Evolutionary conservation across 1,139 yeast genomes (phyloP).

Genomic region (Candida smagusa): DNA sequence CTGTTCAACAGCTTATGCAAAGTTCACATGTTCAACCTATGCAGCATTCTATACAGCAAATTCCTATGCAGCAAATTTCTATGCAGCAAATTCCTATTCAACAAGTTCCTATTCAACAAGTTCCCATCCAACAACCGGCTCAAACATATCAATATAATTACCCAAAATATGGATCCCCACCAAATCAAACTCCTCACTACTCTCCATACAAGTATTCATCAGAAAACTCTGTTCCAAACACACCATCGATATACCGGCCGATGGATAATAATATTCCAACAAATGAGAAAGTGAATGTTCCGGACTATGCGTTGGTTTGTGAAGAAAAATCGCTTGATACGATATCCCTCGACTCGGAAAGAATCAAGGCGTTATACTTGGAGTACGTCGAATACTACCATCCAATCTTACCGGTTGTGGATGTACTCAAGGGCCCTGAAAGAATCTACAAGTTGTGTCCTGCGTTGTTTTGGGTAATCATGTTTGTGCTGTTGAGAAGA

Average conservation of each 20-base stretch:
- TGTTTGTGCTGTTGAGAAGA: constrained; percentile 76
- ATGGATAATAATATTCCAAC: constrained; percentile 6
- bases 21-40: not conserved
- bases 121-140: not conserved
- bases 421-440: constrained; percentile 78
- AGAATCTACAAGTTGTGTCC: constrained; percentile 76
- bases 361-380: constrained; percentile 59
- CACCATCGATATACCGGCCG: constrained; percentile 27
- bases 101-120: not conserved
- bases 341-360: constrained; percentile 55
- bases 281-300: constrained; percentile 16
- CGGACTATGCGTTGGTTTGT: constrained; percentile 47
- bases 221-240: constrained; percentile 29
- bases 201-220: constrained; percentile 15
- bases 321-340: constrained; percentile 67
- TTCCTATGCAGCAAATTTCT: not conserved
- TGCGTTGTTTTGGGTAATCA: constrained; percentile 88
- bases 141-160: not conserved
- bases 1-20: not conserved
- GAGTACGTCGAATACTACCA: constrained; percentile 79
- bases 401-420: constrained; percentile 84
- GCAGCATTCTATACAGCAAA: not conserved
- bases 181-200: not conserved
- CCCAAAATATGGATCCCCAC: not conserved
- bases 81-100: not conserved